Evolutionary conservation across 805 yeast genomes (phyloP).

Genomic region (Saccharomycopsis selenospora): DNA sequence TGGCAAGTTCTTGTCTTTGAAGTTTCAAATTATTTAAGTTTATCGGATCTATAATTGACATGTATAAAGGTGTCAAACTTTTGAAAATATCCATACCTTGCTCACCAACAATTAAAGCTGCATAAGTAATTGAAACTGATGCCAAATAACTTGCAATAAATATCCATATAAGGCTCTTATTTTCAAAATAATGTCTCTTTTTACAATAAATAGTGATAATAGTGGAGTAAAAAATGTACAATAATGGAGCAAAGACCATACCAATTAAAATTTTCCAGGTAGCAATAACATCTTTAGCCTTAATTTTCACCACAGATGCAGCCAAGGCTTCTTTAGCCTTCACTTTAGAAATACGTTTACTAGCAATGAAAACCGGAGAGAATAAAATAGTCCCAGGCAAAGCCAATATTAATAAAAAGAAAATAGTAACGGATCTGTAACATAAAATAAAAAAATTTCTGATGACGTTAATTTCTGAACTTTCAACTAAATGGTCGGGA

Average conservation of each 20-base stretch:
- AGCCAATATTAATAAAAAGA: constrained; percentile 50
- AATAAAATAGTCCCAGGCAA: constrained; percentile 82
- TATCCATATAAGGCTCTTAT: constrained; percentile 23
- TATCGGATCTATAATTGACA: constrained; percentile 34
- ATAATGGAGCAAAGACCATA: constrained; percentile 74
- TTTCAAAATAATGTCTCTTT: constrained; percentile 32
- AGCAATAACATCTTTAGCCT: constrained; percentile 86
- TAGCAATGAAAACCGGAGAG: constrained; percentile 74
- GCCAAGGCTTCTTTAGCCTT: constrained; percentile 78
- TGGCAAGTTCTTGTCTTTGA: constrained; percentile 52
- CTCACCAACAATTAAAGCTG: constrained; percentile 86
- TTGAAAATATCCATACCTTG: constrained; percentile 81
- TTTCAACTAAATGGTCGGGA: constrained; percentile 65
- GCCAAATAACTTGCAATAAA: constrained; percentile 46
- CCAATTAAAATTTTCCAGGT: constrained; percentile 92
- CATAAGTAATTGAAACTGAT: constrained; percentile 69
- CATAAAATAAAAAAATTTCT: constrained; percentile 43
- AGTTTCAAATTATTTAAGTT: constrained; percentile 46
- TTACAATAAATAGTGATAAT: constrained; percentile 37
- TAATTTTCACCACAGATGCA: constrained; percentile 84
- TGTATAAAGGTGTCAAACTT: constrained; percentile 65
- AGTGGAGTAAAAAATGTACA: constrained; percentile 70
- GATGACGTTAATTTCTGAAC: constrained; percentile 40
- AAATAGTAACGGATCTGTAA: constrained; percentile 45
- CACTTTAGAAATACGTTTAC: constrained; percentile 58